Percentiles rank a stretch among this genome's conserved stretches.
Evolutionary conservation across 345 rosid genomes (phyloP).

Genomic region (Raphanus raphanistrum): DNA sequence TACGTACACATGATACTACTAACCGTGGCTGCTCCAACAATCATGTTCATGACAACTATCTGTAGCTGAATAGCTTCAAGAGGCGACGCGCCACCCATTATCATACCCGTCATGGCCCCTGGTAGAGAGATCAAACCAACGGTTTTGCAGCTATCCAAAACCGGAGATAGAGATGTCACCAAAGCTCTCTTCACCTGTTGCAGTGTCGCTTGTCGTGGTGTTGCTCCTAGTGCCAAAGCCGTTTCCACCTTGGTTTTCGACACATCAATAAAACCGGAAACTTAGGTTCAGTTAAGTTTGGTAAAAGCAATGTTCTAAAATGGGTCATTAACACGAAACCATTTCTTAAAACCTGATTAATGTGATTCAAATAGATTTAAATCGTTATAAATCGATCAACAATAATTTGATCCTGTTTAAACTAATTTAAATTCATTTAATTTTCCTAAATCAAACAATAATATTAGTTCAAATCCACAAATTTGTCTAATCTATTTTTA

Average conservation of each 20-base stretch:
- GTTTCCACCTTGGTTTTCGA: slow-evolving; percentile 65
- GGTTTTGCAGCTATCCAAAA: slow-evolving; percentile 84
- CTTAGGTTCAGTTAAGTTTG: background rate
- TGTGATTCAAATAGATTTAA: too few species aligned
- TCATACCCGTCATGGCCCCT: slow-evolving; percentile 90
- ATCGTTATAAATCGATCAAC: background rate
- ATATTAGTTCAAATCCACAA: background rate
- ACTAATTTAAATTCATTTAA: background rate
- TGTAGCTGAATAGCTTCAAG: slow-evolving; percentile 91
- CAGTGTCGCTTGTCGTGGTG: slow-evolving; percentile 71
- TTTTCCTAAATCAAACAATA: background rate
- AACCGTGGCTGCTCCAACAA: slow-evolving; percentile 72
- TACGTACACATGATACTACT: slow-evolving; percentile 81
- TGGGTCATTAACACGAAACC: background rate
- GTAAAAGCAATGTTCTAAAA: background rate
- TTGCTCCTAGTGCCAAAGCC: slow-evolving; percentile 86
- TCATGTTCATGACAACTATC: slow-evolving; percentile 94
- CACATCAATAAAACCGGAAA: background rate
- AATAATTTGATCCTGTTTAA: background rate
- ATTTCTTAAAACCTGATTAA: too few species aligned
- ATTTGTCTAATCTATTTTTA: background rate
- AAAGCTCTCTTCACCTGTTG: slow-evolving; percentile 77
- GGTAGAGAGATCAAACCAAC: slow-evolving; percentile 90
- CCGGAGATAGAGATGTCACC: slow-evolving; percentile 83
- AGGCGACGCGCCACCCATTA: slow-evolving; percentile 97